Base-by-base conservation (phyloP, 1,284 basidiomycete genomes). In the Macrocystidia cucumis region DNA sequence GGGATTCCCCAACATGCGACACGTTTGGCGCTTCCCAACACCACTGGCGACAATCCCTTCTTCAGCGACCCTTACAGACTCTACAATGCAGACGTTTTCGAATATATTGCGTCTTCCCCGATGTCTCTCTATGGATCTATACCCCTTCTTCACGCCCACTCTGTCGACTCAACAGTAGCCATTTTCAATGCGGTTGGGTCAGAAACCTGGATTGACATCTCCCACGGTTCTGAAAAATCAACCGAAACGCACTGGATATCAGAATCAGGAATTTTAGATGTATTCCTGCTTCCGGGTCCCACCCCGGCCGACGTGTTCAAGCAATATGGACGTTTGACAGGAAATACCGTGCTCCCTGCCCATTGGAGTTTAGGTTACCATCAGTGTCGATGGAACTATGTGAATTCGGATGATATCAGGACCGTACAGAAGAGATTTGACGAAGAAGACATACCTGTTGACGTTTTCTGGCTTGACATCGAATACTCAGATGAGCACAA, bases 381-480 rank as follows among this genome's bases (percentile, higher is more conserved):
- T 60, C 95, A 98, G 57, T 98, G 92, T 59, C 72, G 96, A 29
- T 98, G 96, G 96, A 98, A 98, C 61, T 99, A 99, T 54, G 72
- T 96, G 45, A 89, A 81, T 54, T 84, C 90, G 32, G 78, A 85
- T 8, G 96, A 98, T 55, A 73, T 98, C 4, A 72, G 91, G 12
- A 70, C 74, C n/a, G 91, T 98, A 5, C 85, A 92, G 59, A 72
- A 69, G 50, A 69, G 80, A 35, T 97, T 98, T 52, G 93, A 98
- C 45, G 85, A 91, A 46, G 85, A 84, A 23, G 89, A 96, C 50
- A 91, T 98, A 37, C 95, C 96, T 0, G 79, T 98, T 23, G 96
- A 98, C 52, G 92, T 96, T 5, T 86, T 98, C 52, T 98, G 96
- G 96, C 76, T 98, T 29, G 96, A 98, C 61, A 98, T 99, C 50